Base-by-base conservation (phyloP, 192 early-diverging fungal genomes). In the Entrophospora sp. region DNA sequence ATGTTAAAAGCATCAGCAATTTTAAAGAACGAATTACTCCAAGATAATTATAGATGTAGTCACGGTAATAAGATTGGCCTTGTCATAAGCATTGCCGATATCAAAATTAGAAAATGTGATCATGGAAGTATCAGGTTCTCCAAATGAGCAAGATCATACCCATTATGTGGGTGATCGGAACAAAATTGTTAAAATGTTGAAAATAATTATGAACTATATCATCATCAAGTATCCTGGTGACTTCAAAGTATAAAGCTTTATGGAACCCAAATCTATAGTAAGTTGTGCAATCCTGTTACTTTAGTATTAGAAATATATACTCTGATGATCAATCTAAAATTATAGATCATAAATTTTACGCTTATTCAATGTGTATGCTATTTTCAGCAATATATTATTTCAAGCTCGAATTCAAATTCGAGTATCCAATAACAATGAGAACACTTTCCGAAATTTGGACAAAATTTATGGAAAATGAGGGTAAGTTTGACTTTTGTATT, bases 141-240 rank as follows among this genome's bases (percentile, higher is more conserved):
- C 9, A 32, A 30, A n/a, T 5, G 28, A 53, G 12, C 1, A 14
- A n/a, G 28, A 55, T 32, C 28, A 55, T 25, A 9, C 28, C 1
- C 52, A 55, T 55, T 55, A n/a, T 55, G 52, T 55, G 13, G 28
- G 28, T 32, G 52, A 55, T 55, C 52, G 28, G 12, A 55, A 55
- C 14, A 55, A 12, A 32, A 42, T 55, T 0, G 28, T 14, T 3
- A 55, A 55, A 32, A 55, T 31, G 27, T 27, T 55, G 12, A 55
- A 55, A 30, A 55, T 55, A n/a, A 2, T 55, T 4, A 27, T 55
- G 0, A 55, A 55, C 52, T 9, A 31, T 32, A 32, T 55, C 14
- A 25, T 1, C n/a, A 55, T 18, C 3, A 55, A 13, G 18, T 55
- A 55, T 4, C 28, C 28, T 30, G 52, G 52, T 31, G 31, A 55